Base-by-base conservation (phyloP, 169 alveolate genomes). In the Eimeria sp. region DNA sequence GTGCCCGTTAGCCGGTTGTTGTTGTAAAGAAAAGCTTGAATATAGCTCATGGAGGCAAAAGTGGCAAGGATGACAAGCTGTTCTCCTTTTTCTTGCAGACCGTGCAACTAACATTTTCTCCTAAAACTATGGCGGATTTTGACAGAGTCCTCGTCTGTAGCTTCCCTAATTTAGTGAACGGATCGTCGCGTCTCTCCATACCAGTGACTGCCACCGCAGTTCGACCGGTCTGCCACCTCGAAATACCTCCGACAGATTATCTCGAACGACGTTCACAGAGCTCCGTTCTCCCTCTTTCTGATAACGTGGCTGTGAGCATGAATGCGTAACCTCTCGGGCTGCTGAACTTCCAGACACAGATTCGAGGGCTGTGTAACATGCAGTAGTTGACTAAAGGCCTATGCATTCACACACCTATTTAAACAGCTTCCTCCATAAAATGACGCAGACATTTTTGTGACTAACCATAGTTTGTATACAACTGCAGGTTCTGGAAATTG, bases 151-250 rank as follows among this genome's bases (percentile, higher is more conserved):
- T 95, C 34, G 84, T 93, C 86, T 54, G 96, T 94, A 22, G 84
- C 65, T 89, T 92, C 87, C 76, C 95, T 6, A 45, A 92, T 76
- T 82, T 95, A 97, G 89, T 96, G 97, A 40, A 25, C 18, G 90
- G 95, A 18, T 30, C 47, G 25, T 61, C 93, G 5, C 51, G 76
- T n/a, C 14, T 86, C 25, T 40, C 80, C n/a, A 47, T 95, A 49
- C 75, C 73, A 51, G 96, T 94, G 9, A 34, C 80, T 84, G 96
- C 95, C 84, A 43, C 84, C 25, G 96, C 95, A 20, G 98, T 98
- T 83, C 97, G 99, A 87, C 99, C 99, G 13, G 94, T 98, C 20
- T 98, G 99, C 86, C 99, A 98, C 97, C 97, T 98, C 89, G 99
- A 98, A 96, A 96, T 98, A 45, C 98, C 98, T 45, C 94, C 96